Base-by-base conservation (phyloP, 2,329 filamentous ascomycete species). In the Pseudofabraea citricarpa region DNA sequence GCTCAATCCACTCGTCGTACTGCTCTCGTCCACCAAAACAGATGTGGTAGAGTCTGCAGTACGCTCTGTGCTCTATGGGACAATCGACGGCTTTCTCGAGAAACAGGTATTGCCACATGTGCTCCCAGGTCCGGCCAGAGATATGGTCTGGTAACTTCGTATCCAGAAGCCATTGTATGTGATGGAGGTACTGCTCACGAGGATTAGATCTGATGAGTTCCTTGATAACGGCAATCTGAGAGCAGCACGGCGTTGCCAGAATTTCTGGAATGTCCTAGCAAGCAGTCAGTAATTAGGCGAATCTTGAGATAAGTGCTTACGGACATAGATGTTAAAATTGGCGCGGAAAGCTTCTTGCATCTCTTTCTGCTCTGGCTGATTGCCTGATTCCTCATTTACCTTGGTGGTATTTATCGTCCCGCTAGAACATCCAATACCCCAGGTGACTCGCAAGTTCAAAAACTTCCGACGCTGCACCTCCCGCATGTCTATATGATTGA, bases 91-190 rank as follows among this genome's bases (percentile, higher is more conserved):
- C 29, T 22, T 56, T 52, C 23, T 40, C 41, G 2, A 54, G 39
- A 40, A 55, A 58, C 1, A 57, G 40, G 33, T 56, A 57, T 36
- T 85, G 81, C 80, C 81, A 85, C 37, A 80, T 64, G 49, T 81
- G 83, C 55, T 85, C 81, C 57, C 82, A 71, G 5, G 82, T 71
- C 21, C 80, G 64, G 3, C 80, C 80, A 15, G 72, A 77, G 20
- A 73, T 60, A n/a, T 68, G 67, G 53, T 82, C 77, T 6, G 65
- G 65, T 35, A 79, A 58, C 6, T 69, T 61, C 3, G 79, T 79
- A 5, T 72, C 65, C 7, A 79, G 56, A 32, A 83, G 52, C 81
- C 81, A 85, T 32, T 79, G 62, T 4, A 78, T 68, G 56, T 75
- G 76, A 36, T 69, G 69, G 21, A 74, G 53, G 49, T 83, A 85